Evolutionary conservation across 1,284 basidiomycete genomes (phyloP), one percentile per base, ranked within the genome.

Genomic region (Sphagnurus paluster): DNA sequence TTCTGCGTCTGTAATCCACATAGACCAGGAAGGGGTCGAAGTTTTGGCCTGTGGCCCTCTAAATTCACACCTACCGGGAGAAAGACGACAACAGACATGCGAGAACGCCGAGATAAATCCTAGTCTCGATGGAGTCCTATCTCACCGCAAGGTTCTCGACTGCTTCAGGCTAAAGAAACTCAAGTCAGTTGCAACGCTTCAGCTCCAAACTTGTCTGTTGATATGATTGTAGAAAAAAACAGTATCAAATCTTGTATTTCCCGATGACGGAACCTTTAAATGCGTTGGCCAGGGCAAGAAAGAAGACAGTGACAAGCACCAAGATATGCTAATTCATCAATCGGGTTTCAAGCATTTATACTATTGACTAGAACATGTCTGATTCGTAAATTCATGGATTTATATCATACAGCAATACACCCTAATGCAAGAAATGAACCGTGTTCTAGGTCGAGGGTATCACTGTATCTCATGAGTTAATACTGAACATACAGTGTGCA

Each of bases 181-280:
- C 30, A 29, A 46, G 56, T 58, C 21, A n/a, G 52, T 43, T 24
- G 8, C 38, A 13, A 19, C 20, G 36, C 7, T 19, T 29, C n/a
- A 2, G n/a, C 24, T 6, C 7, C 25, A n/a, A 24, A 4, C 4
- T 34, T 3, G 19, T 14, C 20, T 43, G 14, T 24, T 39, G 4
- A 19, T 7, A 29, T 29, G 32, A 17, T 30, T 44, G 2, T 33
- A 79, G 76, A 49, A 74, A 65, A 52, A 64, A 76, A 49, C 69
- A 77, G 26, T 87, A 84, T 56, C 86, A 89, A 57, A 79, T 89
- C 17, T 66, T 90, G 23, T 85, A 82, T 58, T 88, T 88, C 55
- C 82, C 86, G 0, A 71, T 89, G 69, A 72, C 68, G 0, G 66
- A 72, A 1, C 80, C 82, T 4, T 63, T 87, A 32, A 75, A 72